These are phyloP conservation scores for Gentiana dahurica DNA, from an alignment of 257 asterid species.

Conservation along the genomic window DNA sequence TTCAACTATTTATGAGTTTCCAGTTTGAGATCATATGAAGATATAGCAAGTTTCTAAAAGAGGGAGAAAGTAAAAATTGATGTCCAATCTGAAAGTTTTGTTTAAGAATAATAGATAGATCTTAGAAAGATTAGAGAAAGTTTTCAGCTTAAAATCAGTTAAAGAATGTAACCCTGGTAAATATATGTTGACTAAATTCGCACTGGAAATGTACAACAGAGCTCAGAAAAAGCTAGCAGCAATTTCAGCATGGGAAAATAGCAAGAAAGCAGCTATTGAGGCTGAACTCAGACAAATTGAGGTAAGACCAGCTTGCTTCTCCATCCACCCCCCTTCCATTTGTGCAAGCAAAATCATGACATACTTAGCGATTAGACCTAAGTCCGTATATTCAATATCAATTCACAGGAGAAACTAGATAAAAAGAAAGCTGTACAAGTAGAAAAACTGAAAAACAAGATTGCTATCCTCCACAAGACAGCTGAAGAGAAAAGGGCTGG, in stretches of 20 bases:
- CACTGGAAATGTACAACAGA: slow-evolving; percentile 27
- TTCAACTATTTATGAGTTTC: no score
- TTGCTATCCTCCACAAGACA: slow-evolving; percentile 55
- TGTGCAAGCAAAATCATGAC: no score
- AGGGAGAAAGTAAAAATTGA: no score
- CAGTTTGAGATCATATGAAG: no score
- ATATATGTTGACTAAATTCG: slow-evolving; percentile 2
- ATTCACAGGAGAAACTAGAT: slow-evolving; percentile 62
- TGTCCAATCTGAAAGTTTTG: no score
- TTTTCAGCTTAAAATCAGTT: background rate
- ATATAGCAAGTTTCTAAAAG: no score
- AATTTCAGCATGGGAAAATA: slow-evolving; percentile 81
- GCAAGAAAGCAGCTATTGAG: slow-evolving; percentile 78
- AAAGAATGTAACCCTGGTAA: background rate
- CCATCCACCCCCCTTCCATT: background rate
- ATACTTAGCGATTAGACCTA: no score
- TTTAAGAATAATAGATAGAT: no score
- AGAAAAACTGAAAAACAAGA: slow-evolving; percentile 74
- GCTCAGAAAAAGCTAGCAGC: slow-evolving; percentile 68
- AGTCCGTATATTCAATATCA: no score
- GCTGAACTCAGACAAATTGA: slow-evolving; percentile 81
- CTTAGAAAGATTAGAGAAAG: no score
- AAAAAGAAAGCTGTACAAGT: slow-evolving; percentile 60
- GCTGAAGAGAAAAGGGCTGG: slow-evolving; percentile 80
- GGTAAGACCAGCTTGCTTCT: slow-evolving; percentile 31